phyloP scores from a whole-genome alignment of 805 yeast species.

The Maudiozyma turicensis region DNA sequence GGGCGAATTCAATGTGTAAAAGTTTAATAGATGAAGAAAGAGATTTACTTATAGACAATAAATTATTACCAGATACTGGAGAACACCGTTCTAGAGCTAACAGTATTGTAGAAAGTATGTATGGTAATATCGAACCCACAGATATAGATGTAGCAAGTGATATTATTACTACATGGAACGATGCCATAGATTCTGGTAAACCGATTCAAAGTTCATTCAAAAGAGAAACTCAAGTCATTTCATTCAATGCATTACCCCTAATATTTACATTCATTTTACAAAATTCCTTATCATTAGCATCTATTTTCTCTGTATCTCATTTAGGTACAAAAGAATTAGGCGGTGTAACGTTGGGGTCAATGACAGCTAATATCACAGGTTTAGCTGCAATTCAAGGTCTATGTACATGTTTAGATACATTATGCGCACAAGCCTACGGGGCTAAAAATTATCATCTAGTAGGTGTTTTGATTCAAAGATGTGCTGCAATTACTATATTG shows the following conservation, averaged over 20 bases:
- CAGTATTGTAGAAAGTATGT: slow-evolving; percentile 5
- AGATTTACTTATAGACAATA: slow-evolving; percentile 27
- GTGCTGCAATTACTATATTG: slow-evolving; percentile 50
- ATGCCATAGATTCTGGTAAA: slow-evolving; percentile 25
- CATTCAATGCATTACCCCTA: slow-evolving; percentile 48
- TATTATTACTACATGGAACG: slow-evolving; percentile 23
- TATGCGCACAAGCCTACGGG: slow-evolving; percentile 73
- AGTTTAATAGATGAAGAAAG: slow-evolving; percentile 24
- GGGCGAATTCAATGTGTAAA: slow-evolving; percentile 10
- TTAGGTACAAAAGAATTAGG: slow-evolving; percentile 64
- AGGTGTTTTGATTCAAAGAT: slow-evolving; percentile 59
- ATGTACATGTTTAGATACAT: slow-evolving; percentile 69
- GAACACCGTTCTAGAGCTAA: slow-evolving; percentile 1
- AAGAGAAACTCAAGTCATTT: slow-evolving; percentile 35
- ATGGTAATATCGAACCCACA: slow-evolving; percentile 6
- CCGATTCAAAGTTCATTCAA: slow-evolving; percentile 25
- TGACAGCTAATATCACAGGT: slow-evolving; percentile 72
- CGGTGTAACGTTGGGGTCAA: slow-evolving; percentile 63
- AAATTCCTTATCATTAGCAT: slow-evolving; percentile 64
- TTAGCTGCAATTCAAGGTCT: slow-evolving; percentile 68
- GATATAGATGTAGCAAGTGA: slow-evolving; percentile 11
- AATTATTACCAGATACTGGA: slow-evolving; percentile 9
- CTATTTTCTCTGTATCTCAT: slow-evolving; percentile 68
- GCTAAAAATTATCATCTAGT: slow-evolving; percentile 53
- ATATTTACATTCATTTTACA: slow-evolving; percentile 60